Conservation (phyloP, 108 stramenopile species). For the Nitzschia inconspicua region DNA sequence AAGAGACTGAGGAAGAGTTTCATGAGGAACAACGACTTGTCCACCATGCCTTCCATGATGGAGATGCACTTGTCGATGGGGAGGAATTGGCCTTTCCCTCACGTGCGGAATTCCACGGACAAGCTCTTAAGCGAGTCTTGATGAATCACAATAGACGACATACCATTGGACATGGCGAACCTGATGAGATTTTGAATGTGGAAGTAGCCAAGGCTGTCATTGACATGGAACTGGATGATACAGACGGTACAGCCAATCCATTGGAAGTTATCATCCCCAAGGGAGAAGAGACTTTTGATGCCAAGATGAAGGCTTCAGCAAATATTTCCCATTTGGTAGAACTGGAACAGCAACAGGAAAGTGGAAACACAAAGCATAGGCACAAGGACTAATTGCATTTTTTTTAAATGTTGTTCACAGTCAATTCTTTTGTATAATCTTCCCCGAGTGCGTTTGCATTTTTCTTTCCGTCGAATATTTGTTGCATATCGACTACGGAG, state of each 20-base stretch:
- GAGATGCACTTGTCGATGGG: neutral
- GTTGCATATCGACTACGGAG: no score
- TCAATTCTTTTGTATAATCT: no score
- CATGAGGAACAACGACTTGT: constrained; percentile 29
- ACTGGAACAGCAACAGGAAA: no score
- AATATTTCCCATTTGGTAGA: neutral
- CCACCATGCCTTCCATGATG: neutral
- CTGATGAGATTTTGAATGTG: neutral
- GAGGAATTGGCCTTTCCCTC: constrained; percentile 2
- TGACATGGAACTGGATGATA: constrained; percentile 1
- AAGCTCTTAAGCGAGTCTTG: constrained; percentile 1
- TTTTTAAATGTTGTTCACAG: no score
- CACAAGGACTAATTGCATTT: no score
- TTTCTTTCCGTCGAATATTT: no score
- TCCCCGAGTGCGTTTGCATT: no score
- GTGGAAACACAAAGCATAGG: no score
- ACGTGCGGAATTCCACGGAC: constrained; percentile 8
- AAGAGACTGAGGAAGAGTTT: constrained; percentile 34
- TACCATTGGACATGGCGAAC: neutral
- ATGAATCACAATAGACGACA: constrained; percentile 7
- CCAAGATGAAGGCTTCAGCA: constrained; percentile 4
- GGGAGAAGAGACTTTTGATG: neutral
- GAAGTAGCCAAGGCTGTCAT: constrained; percentile 6
- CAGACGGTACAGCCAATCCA: neutral
- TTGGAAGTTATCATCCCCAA: neutral